Evolutionary conservation across 331 rosid species (phyloP).

Genomic region (Acacia concinna): DNA sequence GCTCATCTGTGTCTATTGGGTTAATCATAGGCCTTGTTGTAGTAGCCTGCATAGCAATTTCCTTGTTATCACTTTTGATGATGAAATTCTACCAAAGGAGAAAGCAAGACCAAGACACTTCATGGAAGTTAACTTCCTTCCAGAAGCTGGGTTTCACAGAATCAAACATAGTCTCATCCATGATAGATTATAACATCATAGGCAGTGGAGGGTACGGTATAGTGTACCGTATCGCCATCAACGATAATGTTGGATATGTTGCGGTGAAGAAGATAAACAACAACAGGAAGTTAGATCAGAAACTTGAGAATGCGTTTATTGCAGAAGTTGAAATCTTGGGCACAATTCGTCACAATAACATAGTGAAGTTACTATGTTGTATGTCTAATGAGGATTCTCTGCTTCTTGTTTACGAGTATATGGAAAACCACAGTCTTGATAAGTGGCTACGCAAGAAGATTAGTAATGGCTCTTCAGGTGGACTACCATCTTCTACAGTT

Average conservation of each 20-base stretch:
- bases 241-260: slow-evolving; percentile 42
- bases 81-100: slow-evolving; percentile 31
- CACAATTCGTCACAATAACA: slow-evolving; percentile 70
- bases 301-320: slow-evolving; percentile 62
- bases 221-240: slow-evolving; percentile 56
- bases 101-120: slow-evolving; percentile 33
- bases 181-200: slow-evolving; percentile 63
- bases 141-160: slow-evolving; percentile 68
- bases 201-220: slow-evolving; percentile 84
- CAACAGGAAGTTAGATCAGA: slow-evolving; percentile 42
- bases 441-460: slow-evolving; percentile 60
- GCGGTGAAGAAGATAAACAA: slow-evolving; percentile 77
- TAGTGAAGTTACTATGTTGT: slow-evolving; percentile 74
- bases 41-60: slow-evolving; percentile 28
- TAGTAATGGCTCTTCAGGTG: slow-evolving; percentile 19
- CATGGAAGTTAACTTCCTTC: slow-evolving; percentile 80
- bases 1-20: slow-evolving; percentile 44
- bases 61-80: slow-evolving; percentile 21
- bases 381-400: slow-evolving; percentile 54
- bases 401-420: slow-evolving; percentile 82
- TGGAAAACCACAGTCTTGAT: slow-evolving; percentile 70
- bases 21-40: slow-evolving; percentile 45
- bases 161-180: slow-evolving; percentile 47
- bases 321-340: slow-evolving; percentile 69
- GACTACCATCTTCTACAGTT: slow-evolving; percentile 18